These are phyloP conservation scores for Abrus pulchellus DNA, from an alignment of 306 rosid genomes.

Conservation along the genomic window DNA sequence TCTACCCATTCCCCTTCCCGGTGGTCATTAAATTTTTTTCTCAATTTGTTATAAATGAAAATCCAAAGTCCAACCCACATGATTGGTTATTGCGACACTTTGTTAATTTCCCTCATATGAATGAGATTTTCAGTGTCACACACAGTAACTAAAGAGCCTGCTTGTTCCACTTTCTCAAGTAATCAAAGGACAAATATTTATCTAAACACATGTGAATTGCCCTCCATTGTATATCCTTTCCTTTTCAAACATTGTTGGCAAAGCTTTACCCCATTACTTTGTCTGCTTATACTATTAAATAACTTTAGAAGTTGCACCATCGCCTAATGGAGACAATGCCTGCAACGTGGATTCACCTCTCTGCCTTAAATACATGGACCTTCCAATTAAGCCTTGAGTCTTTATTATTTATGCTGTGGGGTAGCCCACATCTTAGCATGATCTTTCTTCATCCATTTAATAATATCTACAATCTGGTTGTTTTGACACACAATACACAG, in stretches of 20 bases:
- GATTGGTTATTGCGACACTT: slow-evolving; percentile 47
- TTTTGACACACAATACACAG: neutral
- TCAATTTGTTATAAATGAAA: slow-evolving; percentile 35
- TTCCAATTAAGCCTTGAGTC: slow-evolving; percentile 35
- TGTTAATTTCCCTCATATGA: neutral
- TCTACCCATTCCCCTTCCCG: slow-evolving; percentile 42
- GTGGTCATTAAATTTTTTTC: neutral
- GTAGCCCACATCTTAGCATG: slow-evolving; percentile 29
- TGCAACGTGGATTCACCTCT: slow-evolving; percentile 47
- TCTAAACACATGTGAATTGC: slow-evolving; percentile 20
- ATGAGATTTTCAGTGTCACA: slow-evolving; percentile 37
- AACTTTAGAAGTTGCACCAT: slow-evolving; percentile 1
- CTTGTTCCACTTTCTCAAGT: slow-evolving; percentile 56
- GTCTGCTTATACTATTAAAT: slow-evolving; percentile 31
- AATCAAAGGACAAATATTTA: slow-evolving; percentile 26
- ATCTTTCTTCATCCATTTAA: slow-evolving; percentile 42
- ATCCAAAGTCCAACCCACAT: slow-evolving; percentile 50
- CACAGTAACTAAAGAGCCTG: slow-evolving; percentile 31
- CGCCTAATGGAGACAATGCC: slow-evolving; percentile 43
- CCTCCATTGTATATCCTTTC: slow-evolving; percentile 31
- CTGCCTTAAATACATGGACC: slow-evolving; percentile 43
- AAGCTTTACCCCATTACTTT: slow-evolving; percentile 29
- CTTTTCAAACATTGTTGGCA: slow-evolving; percentile 50
- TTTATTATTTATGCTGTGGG: slow-evolving; percentile 34
- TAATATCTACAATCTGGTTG: slow-evolving; percentile 12